phyloP scores from a whole-genome alignment of 805 yeast genomes.

The Starmerella vaccinii region DNA sequence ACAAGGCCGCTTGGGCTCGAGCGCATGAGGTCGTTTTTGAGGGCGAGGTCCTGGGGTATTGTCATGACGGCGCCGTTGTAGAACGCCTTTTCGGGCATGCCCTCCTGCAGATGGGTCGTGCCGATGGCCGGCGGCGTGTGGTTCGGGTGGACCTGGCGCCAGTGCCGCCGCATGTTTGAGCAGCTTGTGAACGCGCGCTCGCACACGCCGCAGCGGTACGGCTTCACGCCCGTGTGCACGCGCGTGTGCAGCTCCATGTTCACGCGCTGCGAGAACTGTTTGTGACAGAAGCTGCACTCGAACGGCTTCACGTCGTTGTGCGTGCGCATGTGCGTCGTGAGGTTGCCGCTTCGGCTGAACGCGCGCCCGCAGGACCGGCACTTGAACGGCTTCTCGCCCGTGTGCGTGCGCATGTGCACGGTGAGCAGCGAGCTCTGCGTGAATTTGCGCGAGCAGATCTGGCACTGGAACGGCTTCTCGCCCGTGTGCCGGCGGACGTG shows the following conservation, averaged over 20 bases:
- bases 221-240: conserved; percentile 86
- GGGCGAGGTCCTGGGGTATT: background rate
- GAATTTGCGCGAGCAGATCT: conserved; percentile 63
- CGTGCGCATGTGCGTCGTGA: conserved; percentile 76
- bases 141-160: conserved; percentile 23
- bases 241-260: conserved; percentile 74
- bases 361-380: conserved; percentile 77
- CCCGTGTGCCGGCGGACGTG: conserved; percentile 84
- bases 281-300: conserved; percentile 63
- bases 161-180: conserved; percentile 25
- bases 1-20: background rate
- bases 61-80: conserved; percentile 7
- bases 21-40: background rate
- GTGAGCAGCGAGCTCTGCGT: conserved; percentile 77
- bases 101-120: conserved; percentile 16
- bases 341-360: conserved; percentile 80
- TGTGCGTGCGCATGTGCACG: conserved; percentile 77
- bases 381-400: conserved; percentile 77
- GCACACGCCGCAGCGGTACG: conserved; percentile 65
- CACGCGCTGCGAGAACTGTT: conserved; percentile 79
- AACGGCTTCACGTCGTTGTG: conserved; percentile 69
- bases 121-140: conserved; percentile 22
- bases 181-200: conserved; percentile 22
- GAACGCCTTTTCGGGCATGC: conserved; percentile 22
- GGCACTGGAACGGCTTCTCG: conserved; percentile 75